phyloP scores from a whole-genome alignment of 768 basidiomycete genomes.

The Epithele typhae region DNA sequence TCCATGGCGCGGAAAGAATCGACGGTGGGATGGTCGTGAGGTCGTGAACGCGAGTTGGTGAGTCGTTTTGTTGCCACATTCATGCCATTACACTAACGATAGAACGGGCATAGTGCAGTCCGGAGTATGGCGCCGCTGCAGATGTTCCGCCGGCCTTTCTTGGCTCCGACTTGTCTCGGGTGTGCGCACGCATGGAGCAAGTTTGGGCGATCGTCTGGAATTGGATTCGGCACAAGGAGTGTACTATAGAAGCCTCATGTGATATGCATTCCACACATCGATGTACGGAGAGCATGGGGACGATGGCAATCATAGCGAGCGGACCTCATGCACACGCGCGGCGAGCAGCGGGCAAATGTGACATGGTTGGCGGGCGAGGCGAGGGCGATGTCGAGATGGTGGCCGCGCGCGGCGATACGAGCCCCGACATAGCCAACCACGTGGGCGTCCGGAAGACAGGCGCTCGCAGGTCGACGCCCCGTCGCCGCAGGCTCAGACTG shows the following conservation, averaged over 20 bases:
- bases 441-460: constrained; percentile 10
- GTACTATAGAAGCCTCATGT: constrained; percentile 5
- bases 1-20: constrained; percentile 16
- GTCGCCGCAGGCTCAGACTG: constrained; percentile 10
- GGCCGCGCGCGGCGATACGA: constrained; percentile 9
- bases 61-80: background rate
- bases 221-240: constrained; percentile 1
- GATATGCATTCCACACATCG: constrained; percentile 4
- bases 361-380: too few species aligned
- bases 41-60: constrained; percentile 14
- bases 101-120: too few species aligned
- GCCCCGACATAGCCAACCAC: constrained; percentile 8
- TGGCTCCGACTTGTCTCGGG: too few species aligned
- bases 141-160: too few species aligned
- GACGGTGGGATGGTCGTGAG: constrained; percentile 27
- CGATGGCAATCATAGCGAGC: constrained; percentile 3
- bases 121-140: too few species aligned
- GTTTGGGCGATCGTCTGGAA: constrained; percentile 4
- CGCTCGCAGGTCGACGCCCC: constrained; percentile 6
- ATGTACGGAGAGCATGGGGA: background rate
- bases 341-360: too few species aligned
- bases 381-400: background rate
- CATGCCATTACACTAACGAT: too few species aligned
- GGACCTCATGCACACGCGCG: background rate
- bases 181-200: background rate